Base-by-base conservation (phyloP, 164 flowering plant genomes). In the Annona squamosa region DNA sequence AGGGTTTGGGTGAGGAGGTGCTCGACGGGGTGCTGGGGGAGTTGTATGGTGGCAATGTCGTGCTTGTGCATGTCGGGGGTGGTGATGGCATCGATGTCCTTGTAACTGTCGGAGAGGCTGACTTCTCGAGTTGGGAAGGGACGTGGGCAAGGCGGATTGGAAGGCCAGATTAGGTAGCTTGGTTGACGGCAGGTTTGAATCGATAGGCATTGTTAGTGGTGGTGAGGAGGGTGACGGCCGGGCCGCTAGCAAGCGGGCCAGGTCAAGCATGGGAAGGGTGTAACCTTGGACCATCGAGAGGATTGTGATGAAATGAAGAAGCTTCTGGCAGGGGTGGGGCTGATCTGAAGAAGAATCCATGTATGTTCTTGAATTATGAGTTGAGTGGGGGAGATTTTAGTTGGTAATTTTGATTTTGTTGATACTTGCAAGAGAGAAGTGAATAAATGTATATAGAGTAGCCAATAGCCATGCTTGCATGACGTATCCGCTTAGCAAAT, bases 91-190 rank as follows among this genome's bases (percentile, higher is more conserved):
- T 72, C 71, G 12, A 70, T 0, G 63, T 59, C 77, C 68, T 86
- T 86, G 37, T 75, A 66, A 48, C 84, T 85, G 37, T 81, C 79
- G 1, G 87, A 84, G 68, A 83, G 46, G 0, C 88, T 84, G 5
- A 48, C 81, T 48, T 79, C 86, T 1, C 2, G 42, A 16, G 75
- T 16, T 37, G 86, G 88, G 64, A 85, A 85, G 47, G 67, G 65
- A 83, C 4, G 0, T 19, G 6, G 18, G 13, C 61, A 41, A 80
- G 17, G 6, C 5, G 43, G 46, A 85, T 75, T 5, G 74, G 65
- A 37, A 59, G n/a, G 3, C 78, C 85, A 7, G 59, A 64, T 1
- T 61, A 5, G 45, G 3, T 68, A 47, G n/a, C 71, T 4, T 68
- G 64, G 5, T 76, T 68, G 9, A 80, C 44, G 4, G 45, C 4